Evolutionary conservation across 495 filamentous ascomycete species (phyloP).

Genomic region (Hyaloscypha variabilis): DNA sequence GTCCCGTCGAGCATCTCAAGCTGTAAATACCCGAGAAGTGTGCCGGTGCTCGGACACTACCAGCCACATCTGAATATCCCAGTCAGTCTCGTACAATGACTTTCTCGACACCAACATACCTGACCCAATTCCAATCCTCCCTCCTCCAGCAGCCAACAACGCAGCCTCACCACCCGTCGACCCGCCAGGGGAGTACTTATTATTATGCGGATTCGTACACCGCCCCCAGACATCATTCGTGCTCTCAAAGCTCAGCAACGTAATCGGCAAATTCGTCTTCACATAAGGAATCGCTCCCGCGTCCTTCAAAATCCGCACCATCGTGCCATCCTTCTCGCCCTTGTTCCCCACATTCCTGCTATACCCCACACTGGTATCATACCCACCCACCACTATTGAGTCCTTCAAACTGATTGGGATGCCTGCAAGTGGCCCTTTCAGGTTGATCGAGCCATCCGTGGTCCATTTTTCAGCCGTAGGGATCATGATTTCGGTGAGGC

Average conservation of each 20-base stretch:
- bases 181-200: conserved; percentile 85
- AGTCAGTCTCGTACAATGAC: conserved; percentile 4
- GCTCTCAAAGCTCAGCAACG: conserved; percentile 89
- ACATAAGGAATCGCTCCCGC: conserved; percentile 96
- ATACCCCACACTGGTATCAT: conserved; percentile 86
- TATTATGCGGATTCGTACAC: conserved; percentile 81
- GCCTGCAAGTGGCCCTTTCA: conserved; percentile 84
- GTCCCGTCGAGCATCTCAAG: conserved; percentile 88
- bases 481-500: conserved; percentile 87
- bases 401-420: conserved; percentile 92
- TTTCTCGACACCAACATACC: conserved; percentile 35
- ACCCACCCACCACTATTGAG: conserved; percentile 80
- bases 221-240: conserved; percentile 89
- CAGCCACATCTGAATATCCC: conserved; percentile 69
- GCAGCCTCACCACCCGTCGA: conserved; percentile 90
- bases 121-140: conserved; percentile 90
- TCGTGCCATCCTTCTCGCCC: conserved; percentile 65
- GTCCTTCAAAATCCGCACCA: conserved; percentile 81
- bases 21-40: conserved; percentile 92
- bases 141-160: conserved; percentile 80
- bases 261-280: conserved; percentile 93
- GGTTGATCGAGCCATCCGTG: conserved; percentile 60
- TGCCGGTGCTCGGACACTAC: conserved; percentile 85
- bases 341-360: conserved; percentile 71
- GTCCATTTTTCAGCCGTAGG: conserved; percentile 80